phyloP scores from a whole-genome alignment of 2,329 filamentous ascomycete genomes.

The Thelonectria discophora region DNA sequence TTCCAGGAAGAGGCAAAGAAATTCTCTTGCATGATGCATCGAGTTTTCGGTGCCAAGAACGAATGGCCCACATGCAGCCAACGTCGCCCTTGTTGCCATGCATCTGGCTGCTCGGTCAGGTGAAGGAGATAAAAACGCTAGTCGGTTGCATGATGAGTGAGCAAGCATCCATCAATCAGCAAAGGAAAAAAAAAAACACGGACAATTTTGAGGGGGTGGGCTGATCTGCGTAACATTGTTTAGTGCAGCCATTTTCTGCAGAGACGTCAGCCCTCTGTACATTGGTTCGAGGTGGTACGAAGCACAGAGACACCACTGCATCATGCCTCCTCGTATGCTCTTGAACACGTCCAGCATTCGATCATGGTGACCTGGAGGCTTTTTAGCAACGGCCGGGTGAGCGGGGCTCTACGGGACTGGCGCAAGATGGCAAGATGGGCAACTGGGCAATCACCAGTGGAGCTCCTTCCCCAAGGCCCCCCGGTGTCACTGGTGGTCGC shows the following conservation, averaged over 20 bases:
- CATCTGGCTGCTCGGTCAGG: slow-evolving; percentile 17
- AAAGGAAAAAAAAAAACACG: background rate
- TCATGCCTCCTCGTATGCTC: too few relatives aligned
- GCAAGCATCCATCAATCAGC: background rate
- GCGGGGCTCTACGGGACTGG: slow-evolving; percentile 9
- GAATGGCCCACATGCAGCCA: slow-evolving; percentile 14
- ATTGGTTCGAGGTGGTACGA: too few relatives aligned
- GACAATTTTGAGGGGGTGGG: background rate
- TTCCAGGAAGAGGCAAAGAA: background rate
- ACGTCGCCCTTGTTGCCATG: slow-evolving; percentile 24
- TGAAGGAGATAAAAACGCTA: slow-evolving; percentile 13
- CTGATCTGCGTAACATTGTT: background rate
- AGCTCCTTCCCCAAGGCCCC: slow-evolving; percentile 3
- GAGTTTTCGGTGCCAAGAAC: slow-evolving; percentile 11
- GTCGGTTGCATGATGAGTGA: slow-evolving; percentile 4
- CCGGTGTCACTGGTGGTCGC: slow-evolving; percentile 3
- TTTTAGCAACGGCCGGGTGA: slow-evolving; percentile 1
- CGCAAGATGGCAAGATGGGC: background rate
- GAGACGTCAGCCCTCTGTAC: background rate
- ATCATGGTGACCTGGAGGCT: background rate
- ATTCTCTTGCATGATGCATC: background rate
- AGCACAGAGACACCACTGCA: too few relatives aligned
- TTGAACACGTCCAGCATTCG: too few relatives aligned
- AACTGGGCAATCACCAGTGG: slow-evolving; percentile 1
- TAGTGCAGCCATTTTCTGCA: background rate